Evolutionary conservation across 345 rosid genomes (phyloP), one percentile per base, ranked within the genome.

Genomic region (Erodium maritimum): DNA sequence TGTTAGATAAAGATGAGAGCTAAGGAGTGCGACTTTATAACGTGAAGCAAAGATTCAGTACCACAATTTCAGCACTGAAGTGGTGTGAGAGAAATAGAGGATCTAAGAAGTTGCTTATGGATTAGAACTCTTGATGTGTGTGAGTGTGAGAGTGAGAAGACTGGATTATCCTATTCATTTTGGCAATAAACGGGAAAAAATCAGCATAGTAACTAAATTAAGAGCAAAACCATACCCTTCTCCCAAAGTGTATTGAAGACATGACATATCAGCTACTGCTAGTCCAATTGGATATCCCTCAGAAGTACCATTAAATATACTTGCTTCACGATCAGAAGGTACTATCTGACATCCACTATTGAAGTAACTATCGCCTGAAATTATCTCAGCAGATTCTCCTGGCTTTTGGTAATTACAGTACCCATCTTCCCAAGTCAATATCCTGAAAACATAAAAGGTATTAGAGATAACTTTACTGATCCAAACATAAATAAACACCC

Each of bases 341-440:
- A 56, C 19, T 17, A 63, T 33, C 37, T 69, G 80, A 54, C 46
- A 51, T 21, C 60, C 53, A 55, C 53, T 64, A 50, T 21, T 68
- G 34, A 54, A 56, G 61, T 8, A 62, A 23, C 45, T 57, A 24
- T 56, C 71, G 21, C 52, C 64, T 9, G 63, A 53, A 21, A 61
- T 33, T 50, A n/a, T 58, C 54, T 50, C 73, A 25, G 21, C 5
- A 1, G 66, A 51, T 59, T 57, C 67, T 58, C 73, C 53, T 62
- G 79, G 74, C 67, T 59, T 72, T 52, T 69, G 72, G 60, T 69
- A 61, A 54, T 62, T 75, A 61, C 57, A 72, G 57, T 66, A 72
- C 19, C 87, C 85, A 67, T 84, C 87, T 70, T 81, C 83, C 87
- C 83, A 81, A 56, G 70, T 75, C 70, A 84, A 71, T 55, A 64